Evolutionary conservation across 768 basidiomycete genomes (phyloP).

Genomic region (Calocera cornea): DNA sequence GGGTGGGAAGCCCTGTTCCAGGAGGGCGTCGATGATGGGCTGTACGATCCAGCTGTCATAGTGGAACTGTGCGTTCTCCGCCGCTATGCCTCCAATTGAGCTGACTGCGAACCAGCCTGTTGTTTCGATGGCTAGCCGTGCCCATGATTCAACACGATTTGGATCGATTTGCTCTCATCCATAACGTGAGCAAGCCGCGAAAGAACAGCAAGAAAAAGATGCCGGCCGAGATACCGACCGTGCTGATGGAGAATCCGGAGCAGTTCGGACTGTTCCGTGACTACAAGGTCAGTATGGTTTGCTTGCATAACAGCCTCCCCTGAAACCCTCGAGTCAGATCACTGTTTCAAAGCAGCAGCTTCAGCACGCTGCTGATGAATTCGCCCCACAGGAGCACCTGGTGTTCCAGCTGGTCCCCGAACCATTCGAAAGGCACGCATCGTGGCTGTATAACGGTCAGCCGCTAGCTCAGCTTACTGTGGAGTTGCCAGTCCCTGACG

Average conservation of each 20-base stretch:
- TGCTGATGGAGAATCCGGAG: constrained; percentile 24
- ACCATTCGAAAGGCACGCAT: too few relatives aligned
- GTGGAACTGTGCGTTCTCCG: constrained; percentile 6
- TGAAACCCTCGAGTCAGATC: too few relatives aligned
- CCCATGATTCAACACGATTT: constrained; percentile 32
- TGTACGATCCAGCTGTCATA: constrained; percentile 1
- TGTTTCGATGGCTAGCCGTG: constrained; percentile 32
- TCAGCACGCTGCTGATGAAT: too few relatives aligned
- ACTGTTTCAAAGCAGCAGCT: too few relatives aligned
- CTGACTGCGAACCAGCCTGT: constrained; percentile 25
- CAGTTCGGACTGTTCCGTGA: constrained; percentile 19
- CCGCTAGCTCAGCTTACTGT: too few relatives aligned
- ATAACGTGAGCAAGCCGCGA: constrained; percentile 20
- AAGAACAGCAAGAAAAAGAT: constrained; percentile 27
- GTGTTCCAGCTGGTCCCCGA: not conserved
- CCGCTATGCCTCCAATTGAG: not conserved
- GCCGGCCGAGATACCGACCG: constrained; percentile 28
- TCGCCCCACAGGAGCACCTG: not conserved
- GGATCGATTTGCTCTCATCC: constrained; percentile 19
- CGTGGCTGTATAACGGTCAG: too few relatives aligned
- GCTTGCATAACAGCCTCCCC: too few relatives aligned
- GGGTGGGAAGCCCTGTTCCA: constrained; percentile 29
- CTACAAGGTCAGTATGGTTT: constrained; percentile 29
- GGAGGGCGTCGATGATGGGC: constrained; percentile 19
- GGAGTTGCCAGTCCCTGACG: too few relatives aligned